A percentile compares a stretch with the other conserved stretches of the same genome.
These are phyloP conservation scores for Brassica incana DNA, from an alignment of 345 rosid species.

Conservation along the genomic window DNA sequence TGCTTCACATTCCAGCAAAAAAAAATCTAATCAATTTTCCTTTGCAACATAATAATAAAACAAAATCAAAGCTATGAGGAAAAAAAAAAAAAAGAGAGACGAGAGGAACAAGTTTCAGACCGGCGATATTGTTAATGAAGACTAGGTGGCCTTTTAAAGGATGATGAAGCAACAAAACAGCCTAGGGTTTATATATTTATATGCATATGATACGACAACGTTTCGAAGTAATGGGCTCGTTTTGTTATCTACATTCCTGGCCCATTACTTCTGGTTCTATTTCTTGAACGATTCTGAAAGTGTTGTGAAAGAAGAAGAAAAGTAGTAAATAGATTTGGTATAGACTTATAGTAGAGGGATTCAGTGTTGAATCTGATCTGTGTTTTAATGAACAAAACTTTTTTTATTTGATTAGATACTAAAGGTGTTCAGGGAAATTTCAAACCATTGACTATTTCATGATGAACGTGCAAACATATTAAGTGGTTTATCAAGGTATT, in stretches of 20 bases:
- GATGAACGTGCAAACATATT: not conserved
- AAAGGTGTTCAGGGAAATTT: not conserved
- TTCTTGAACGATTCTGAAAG: not conserved
- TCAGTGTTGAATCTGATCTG: not conserved
- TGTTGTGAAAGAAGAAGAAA: not conserved
- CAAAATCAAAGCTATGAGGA: not conserved
- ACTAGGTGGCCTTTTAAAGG: not conserved
- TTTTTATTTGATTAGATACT: not conserved
- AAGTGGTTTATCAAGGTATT: not conserved
- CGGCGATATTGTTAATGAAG: not conserved
- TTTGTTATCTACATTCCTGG: not conserved
- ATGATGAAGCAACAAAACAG: not conserved
- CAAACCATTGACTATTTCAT: not conserved
- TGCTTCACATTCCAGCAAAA: not conserved
- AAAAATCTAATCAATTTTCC: not conserved
- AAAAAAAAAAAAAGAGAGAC: no score
- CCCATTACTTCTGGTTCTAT: conserved; percentile 7
- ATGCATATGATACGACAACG: not conserved
- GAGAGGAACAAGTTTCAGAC: not conserved
- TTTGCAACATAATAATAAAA: not conserved
- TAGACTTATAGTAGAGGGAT: no score
- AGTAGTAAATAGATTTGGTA: no score
- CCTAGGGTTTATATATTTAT: conserved; percentile 14
- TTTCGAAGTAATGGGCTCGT: not conserved
- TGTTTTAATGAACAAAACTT: not conserved